phyloP scores from a whole-genome alignment of 352 stramenopile species.

The Elongisporangium prolatum region DNA sequence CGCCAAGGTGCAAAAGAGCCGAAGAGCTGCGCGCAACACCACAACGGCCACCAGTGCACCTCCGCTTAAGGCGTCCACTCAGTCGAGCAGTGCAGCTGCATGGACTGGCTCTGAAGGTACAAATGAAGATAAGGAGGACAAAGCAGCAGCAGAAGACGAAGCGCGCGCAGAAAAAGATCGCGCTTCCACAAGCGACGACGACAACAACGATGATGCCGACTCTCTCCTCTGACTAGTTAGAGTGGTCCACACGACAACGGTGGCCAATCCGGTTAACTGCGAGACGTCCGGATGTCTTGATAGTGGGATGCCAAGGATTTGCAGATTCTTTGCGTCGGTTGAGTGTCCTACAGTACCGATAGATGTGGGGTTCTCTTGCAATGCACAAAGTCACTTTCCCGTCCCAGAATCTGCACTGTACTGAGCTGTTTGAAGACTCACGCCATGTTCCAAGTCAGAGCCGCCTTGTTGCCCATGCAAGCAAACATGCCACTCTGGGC shows the following conservation, averaged over 20 bases:
- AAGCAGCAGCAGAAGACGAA: not conserved
- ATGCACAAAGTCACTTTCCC: not conserved
- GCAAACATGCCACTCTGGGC: not conserved
- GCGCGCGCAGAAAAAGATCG: constrained; percentile 1
- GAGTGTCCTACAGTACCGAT: not conserved
- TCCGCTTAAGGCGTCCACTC: constrained; percentile 2
- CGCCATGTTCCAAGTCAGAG: not conserved
- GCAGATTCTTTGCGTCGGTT: not conserved
- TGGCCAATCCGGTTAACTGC: not conserved
- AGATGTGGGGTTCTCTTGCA: not conserved
- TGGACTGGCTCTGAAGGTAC: not conserved
- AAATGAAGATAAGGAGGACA: constrained; percentile 3
- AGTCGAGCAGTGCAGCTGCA: constrained; percentile 5
- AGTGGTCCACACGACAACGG: not conserved
- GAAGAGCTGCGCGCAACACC: constrained; percentile 3
- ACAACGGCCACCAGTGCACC: not conserved
- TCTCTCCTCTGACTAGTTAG: not conserved
- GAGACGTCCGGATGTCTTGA: not conserved
- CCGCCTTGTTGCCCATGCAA: not conserved
- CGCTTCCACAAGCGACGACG: not conserved
- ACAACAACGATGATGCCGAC: not conserved
- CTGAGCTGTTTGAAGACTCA: not conserved
- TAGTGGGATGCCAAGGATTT: not conserved
- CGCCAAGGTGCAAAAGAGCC: constrained; percentile 33
- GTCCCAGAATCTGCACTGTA: no score